Conservation (phyloP, 1,139 yeast species). For the Casaregolazyma suthepensis region DNA sequence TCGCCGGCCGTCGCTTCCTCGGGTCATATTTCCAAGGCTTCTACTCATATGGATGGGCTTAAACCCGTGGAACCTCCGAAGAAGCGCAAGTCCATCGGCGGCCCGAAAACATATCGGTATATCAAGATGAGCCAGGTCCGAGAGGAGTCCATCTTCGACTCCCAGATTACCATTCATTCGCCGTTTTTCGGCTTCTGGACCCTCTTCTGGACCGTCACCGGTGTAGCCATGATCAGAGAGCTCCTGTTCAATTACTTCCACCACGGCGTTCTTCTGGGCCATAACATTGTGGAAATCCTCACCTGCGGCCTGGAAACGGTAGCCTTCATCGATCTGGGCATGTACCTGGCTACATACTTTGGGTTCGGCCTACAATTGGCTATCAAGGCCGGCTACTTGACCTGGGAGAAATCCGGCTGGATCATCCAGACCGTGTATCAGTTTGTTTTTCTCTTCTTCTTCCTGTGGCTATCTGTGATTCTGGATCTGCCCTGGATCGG, state of each 20-base stretch:
- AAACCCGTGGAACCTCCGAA: neutral
- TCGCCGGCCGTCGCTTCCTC: neutral
- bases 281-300: slow-evolving; percentile 49
- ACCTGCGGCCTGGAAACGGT: slow-evolving; percentile 53
- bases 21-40: neutral
- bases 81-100: neutral
- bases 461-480: slow-evolving; percentile 47
- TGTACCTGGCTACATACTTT: slow-evolving; percentile 61
- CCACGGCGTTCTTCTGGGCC: slow-evolving; percentile 34
- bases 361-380: slow-evolving; percentile 50
- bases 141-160: slow-evolving; percentile 22
- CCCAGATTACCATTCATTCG: slow-evolving; percentile 24
- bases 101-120: slow-evolving; percentile 13
- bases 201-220: slow-evolving; percentile 33
- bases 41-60: neutral
- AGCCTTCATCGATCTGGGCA: slow-evolving; percentile 59
- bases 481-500: slow-evolving; percentile 77
- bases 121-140: slow-evolving; percentile 17
- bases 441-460: slow-evolving; percentile 40
- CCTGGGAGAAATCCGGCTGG: slow-evolving; percentile 63
- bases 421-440: slow-evolving; percentile 53
- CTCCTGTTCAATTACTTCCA: slow-evolving; percentile 27
- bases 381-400: slow-evolving; percentile 39
- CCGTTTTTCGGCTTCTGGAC: slow-evolving; percentile 35
- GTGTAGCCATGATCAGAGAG: slow-evolving; percentile 26